phyloP scores from a whole-genome alignment of 2,329 filamentous ascomycete genomes.

The Aureobasidium sp. region DNA sequence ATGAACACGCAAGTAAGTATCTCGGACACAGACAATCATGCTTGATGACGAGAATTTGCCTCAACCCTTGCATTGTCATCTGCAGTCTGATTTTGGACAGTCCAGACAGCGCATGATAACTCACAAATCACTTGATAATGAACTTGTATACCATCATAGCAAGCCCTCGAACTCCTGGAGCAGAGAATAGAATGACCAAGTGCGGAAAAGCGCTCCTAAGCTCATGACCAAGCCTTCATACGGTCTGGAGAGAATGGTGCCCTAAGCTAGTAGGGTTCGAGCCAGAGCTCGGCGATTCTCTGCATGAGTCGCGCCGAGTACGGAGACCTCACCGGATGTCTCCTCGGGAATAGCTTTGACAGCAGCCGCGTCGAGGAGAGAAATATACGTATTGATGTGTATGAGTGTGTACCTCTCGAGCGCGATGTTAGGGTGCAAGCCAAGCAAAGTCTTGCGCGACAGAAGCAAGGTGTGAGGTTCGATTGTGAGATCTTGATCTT shows the following conservation, averaged over 20 bases:
- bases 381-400: background rate
- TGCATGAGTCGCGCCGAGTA: constrained; percentile 9
- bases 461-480: background rate
- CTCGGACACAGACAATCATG: background rate
- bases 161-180: background rate
- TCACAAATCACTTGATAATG: background rate
- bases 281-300: constrained; percentile 1
- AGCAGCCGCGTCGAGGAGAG: background rate
- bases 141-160: background rate
- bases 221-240: background rate
- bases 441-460: background rate
- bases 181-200: background rate
- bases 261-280: background rate
- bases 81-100: background rate
- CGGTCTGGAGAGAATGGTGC: background rate
- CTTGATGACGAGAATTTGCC: background rate
- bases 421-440: background rate
- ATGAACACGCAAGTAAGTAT: background rate
- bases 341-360: background rate
- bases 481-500: background rate
- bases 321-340: background rate
- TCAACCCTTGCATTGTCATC: background rate
- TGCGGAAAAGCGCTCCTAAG: background rate
- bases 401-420: background rate
- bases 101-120: background rate